Base-by-base conservation (phyloP, 1,284 basidiomycete genomes). In the Malassezia nana region DNA sequence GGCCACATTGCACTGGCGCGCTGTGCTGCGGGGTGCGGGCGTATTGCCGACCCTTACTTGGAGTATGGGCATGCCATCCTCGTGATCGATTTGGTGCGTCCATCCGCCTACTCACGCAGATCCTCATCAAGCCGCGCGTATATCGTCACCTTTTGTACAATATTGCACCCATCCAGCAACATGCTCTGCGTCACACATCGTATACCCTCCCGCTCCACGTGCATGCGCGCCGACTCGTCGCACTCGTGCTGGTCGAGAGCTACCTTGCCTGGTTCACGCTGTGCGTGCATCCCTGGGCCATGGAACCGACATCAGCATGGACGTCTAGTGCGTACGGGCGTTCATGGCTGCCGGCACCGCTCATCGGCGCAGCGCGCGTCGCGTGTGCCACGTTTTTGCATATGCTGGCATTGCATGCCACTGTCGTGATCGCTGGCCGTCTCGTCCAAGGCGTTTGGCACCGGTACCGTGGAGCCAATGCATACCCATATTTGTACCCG, bases 141-240 rank as follows among this genome's bases (percentile, higher is more conserved):
- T 60, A 60, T 30, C 43, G 58, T 6, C 58, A 60, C 47, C 20
- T 60, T 1, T 32, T 60, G 18, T 60, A 57, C 43, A 60, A 60
- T 41, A 38, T 47, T 3, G 12, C 41, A 20, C n/a, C 20, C 29
- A 15, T 20, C 29, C 10, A 25, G 9, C n/a, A n/a, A n/a, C n/a
- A n/a, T n/a, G n/a, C 18, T 9, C 10, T 26, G n/a, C 6, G 20
- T 6, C 20, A 9, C 26, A 39, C 35, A 10, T 18, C 26, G 20
- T 8, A 15, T 42, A 42, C 35, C 30, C 22, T 22, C 9, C 22
- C 44, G 24, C 15, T 30, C 31, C n/a, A 15, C 8, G 26, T 24
- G n/a, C 46, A 52, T 31, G 16, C 32, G 2, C 40, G 52, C 8
- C 54, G 45, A 12, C 45, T 52, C 25, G 10, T 45, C 2, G 58